Evolutionary conservation across 768 basidiomycete species (phyloP).

Genomic region (Auriscalpium orientale): DNA sequence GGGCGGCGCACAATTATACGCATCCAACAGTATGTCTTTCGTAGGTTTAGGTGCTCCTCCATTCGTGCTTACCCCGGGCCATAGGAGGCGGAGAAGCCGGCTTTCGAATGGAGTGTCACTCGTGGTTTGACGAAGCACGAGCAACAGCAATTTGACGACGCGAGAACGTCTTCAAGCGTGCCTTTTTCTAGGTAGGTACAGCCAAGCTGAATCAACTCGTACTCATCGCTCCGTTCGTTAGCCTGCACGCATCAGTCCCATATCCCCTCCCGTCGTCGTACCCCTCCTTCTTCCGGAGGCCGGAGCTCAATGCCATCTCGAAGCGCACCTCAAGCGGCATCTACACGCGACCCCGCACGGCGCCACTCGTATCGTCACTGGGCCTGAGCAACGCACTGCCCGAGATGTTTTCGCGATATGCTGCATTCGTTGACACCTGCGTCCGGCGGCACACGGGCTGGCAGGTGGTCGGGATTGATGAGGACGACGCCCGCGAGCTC

Average conservation of each 20-base stretch:
- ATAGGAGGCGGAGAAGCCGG: constrained; percentile 16
- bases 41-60: neutral
- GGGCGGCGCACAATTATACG: constrained; percentile 36
- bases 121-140: constrained; percentile 45
- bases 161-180: constrained; percentile 26
- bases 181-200: constrained; percentile 32
- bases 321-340: constrained; percentile 8
- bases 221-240: neutral
- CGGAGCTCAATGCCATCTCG: constrained; percentile 6
- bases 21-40: constrained; percentile 3
- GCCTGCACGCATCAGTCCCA: constrained; percentile 39
- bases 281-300: constrained; percentile 34
- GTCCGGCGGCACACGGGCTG: constrained; percentile 15
- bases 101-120: constrained; percentile 45
- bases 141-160: constrained; percentile 31
- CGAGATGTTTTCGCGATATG: constrained; percentile 42
- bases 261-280: constrained; percentile 59
- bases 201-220: neutral
- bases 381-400: constrained; percentile 35
- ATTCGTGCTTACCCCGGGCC: neutral
- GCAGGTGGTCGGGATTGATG: constrained; percentile 7
- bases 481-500: constrained; percentile 10
- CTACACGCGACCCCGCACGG: neutral
- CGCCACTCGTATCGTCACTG: constrained; percentile 22
- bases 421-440: constrained; percentile 39